These are phyloP conservation scores for Bacterosira constricta DNA, from an alignment of 108 stramenopile species.

Conservation along the genomic window DNA sequence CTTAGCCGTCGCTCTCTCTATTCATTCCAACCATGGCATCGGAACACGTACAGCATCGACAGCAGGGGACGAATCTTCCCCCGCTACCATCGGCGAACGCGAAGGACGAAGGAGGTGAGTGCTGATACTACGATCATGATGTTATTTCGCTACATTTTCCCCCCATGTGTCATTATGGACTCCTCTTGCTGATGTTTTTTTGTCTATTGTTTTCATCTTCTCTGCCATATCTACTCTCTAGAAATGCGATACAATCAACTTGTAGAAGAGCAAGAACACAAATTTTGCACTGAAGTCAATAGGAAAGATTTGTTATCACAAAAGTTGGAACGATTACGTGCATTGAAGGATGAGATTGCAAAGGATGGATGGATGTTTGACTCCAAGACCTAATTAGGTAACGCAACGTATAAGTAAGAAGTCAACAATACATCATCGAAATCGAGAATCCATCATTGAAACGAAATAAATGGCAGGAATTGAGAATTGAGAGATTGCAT, in stretches of 20 bases:
- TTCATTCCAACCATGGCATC: too few species aligned
- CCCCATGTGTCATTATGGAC: too few species aligned
- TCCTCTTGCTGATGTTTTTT: too few species aligned
- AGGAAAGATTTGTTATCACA: slow-evolving; percentile 55
- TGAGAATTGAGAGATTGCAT: too few species aligned
- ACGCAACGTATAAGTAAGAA: too few species aligned
- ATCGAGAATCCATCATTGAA: too few species aligned
- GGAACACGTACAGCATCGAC: background rate
- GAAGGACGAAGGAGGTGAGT: slow-evolving; percentile 5
- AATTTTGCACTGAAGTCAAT: slow-evolving; percentile 61
- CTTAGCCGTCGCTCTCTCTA: too few species aligned
- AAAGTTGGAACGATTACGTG: slow-evolving; percentile 63
- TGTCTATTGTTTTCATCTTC: too few species aligned
- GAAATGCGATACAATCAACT: slow-evolving; percentile 47
- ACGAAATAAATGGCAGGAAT: too few species aligned
- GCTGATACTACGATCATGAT: background rate
- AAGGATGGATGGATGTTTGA: slow-evolving; percentile 65
- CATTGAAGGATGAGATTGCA: slow-evolving; percentile 56
- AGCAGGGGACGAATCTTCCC: background rate
- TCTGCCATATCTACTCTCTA: too few species aligned
- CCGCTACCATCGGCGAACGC: background rate
- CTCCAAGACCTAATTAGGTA: too few species aligned
- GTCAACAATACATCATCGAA: too few species aligned
- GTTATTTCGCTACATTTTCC: background rate
- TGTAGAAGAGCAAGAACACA: slow-evolving; percentile 73